phyloP scores from a whole-genome alignment of 2,329 filamentous ascomycete species.

The Penicillium occitanis region DNA sequence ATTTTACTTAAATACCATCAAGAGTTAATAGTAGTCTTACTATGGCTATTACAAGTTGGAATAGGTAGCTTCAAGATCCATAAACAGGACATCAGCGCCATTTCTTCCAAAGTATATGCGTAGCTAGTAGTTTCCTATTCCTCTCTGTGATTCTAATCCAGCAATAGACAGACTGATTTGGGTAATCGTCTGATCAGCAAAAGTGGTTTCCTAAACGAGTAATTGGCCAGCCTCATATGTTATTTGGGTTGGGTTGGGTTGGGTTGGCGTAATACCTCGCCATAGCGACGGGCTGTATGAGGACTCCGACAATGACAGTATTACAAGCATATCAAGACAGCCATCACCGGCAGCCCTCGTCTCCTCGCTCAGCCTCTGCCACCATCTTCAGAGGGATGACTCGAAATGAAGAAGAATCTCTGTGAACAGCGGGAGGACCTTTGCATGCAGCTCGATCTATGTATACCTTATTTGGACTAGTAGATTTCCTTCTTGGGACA shows the following conservation, averaged over 20 bases:
- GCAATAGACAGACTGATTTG: background rate
- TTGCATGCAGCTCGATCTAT: background rate
- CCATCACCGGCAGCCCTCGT: background rate
- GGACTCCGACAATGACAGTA: background rate
- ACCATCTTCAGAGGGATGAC: background rate
- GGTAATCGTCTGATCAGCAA: slow-evolving; percentile 4
- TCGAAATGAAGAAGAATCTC: background rate
- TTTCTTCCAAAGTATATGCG: background rate
- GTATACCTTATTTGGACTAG: slow-evolving; percentile 1
- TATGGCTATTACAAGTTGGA: background rate
- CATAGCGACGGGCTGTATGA: background rate
- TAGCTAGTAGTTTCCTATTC: slow-evolving; percentile 7
- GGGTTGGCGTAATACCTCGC: background rate
- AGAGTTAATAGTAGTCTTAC: background rate
- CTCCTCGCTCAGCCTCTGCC: background rate
- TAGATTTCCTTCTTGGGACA: background rate
- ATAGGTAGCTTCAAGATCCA: background rate
- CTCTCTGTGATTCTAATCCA: background rate
- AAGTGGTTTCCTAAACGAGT: background rate
- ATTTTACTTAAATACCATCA: background rate
- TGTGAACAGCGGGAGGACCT: background rate
- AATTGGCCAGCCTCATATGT: background rate
- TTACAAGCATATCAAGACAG: background rate
- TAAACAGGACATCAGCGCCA: background rate
- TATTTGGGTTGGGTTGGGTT: background rate